Percentiles rank a stretch among this genome's conserved stretches.
phyloP scores from a whole-genome alignment of 768 basidiomycete species.

The Mycena olivaceomarginata region DNA sequence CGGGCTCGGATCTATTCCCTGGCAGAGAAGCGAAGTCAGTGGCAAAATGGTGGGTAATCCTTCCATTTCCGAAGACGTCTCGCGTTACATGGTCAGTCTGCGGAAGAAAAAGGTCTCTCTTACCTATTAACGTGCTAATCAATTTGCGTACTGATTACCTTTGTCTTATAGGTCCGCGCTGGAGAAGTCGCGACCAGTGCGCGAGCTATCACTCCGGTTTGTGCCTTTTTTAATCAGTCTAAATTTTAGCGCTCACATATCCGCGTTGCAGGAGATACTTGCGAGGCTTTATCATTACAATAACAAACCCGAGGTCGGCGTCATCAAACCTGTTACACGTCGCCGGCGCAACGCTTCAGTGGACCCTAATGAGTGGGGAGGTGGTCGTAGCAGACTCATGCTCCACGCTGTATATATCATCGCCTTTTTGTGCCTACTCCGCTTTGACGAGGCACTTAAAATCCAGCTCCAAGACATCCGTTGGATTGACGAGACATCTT shows the following conservation, averaged over 20 bases:
- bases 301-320: slow-evolving; percentile 41
- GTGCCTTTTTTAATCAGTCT: slow-evolving; percentile 15
- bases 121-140: not conserved
- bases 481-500: slow-evolving; percentile 15
- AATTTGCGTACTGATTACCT: not conserved
- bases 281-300: slow-evolving; percentile 51
- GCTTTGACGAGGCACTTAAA: slow-evolving; percentile 58
- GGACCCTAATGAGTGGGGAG: slow-evolving; percentile 52
- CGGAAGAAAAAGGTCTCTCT: slow-evolving; percentile 47
- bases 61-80: slow-evolving; percentile 50
- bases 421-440: slow-evolving; percentile 57
- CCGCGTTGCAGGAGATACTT: slow-evolving; percentile 47
- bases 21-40: slow-evolving; percentile 51
- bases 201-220: slow-evolving; percentile 50
- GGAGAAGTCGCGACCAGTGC: slow-evolving; percentile 54
- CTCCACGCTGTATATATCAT: slow-evolving; percentile 56
- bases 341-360: slow-evolving; percentile 27
- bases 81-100: slow-evolving; percentile 53
- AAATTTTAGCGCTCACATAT: too few species aligned
- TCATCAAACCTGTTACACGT: slow-evolving; percentile 44
- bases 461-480: slow-evolving; percentile 53
- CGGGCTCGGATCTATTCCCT: slow-evolving; percentile 49
- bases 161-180: slow-evolving; percentile 27
- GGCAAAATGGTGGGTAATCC: slow-evolving; percentile 54
- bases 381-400: slow-evolving; percentile 49